Base-by-base conservation (phyloP, 306 rosid genomes). In the Elaeagnus macrophylla region DNA sequence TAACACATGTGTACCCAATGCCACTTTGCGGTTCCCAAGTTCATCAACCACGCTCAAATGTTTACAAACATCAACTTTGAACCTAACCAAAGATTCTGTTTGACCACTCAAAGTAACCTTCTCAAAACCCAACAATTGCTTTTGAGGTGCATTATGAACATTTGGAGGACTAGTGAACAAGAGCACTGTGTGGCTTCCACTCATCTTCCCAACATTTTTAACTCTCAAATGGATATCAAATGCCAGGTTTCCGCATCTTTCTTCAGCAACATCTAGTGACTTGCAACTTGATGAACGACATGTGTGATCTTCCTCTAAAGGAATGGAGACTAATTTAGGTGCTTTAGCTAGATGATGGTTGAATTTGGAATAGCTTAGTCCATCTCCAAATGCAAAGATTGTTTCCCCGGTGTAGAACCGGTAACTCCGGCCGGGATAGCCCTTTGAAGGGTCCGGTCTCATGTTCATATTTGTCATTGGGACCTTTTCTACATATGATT, bases 41-140 rank as follows among this genome's bases (percentile, higher is more conserved):
- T 93, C 99, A 76, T 93, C 99, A 47, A 81, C 87, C 39, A 87
- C 78, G 51, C 88, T 84, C 76, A 93, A 71, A 71, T 93, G 94
- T 67, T 87, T 84, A 67, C 99, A 93, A 50, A 93, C 88, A 74
- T 79, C 83, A 12, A 93, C 85, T 47, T 69, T 77, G 64, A 93
- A 87, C 72, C 57, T 85, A 20, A 87, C 88, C 25, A 67, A 20
- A 13, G 85, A 50, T 43, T 71, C 83, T 18, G 79, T 61, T 66
- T 72, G 70, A 54, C 75, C 79, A 1, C 71, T 42, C 53, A 87
- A 65, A 39, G 65, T 66, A 7, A 93, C 88, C 67, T 93, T 93
- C 81, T 88, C 80, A 19, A 84, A 87, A 18, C 76, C 81, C 66
- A 93, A 37, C 75, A 87, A 78, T 65, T 87, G 94, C 68, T 93